These are phyloP conservation scores for Aureobasidium sp. DNA, from an alignment of 2,329 filamentous ascomycete genomes.

Conservation along the genomic window DNA sequence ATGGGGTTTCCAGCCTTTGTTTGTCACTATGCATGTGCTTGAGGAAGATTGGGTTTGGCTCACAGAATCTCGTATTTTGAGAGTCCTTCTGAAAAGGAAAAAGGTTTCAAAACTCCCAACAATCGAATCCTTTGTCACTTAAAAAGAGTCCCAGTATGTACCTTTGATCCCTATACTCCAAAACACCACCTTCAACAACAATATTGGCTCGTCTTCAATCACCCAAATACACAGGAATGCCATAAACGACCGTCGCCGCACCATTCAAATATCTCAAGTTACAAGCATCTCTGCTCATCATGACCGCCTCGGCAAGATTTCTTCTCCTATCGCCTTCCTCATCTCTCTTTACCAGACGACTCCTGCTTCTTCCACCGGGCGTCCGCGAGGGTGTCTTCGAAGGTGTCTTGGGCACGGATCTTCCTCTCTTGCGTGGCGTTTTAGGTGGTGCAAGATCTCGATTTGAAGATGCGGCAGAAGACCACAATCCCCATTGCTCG, in stretches of 20 bases:
- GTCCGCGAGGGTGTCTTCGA: slow-evolving; percentile 28
- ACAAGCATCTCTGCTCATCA: slow-evolving; percentile 67
- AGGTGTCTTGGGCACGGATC: slow-evolving; percentile 26
- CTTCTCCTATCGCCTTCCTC: slow-evolving; percentile 33
- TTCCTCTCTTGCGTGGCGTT: slow-evolving; percentile 25
- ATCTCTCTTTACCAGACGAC: slow-evolving; percentile 26
- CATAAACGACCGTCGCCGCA: slow-evolving; percentile 89
- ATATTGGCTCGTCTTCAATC: too few species aligned
- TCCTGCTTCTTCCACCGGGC: slow-evolving; percentile 23
- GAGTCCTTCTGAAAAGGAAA: too few species aligned
- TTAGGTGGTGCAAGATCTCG: slow-evolving; percentile 25
- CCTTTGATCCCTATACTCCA: too few species aligned
- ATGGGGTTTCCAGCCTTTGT: too few species aligned
- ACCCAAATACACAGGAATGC: slow-evolving; percentile 77
- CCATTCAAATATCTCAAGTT: slow-evolving; percentile 87
- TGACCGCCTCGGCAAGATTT: slow-evolving; percentile 72
- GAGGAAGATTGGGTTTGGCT: too few species aligned
- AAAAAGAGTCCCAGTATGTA: too few species aligned
- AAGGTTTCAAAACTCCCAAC: too few species aligned
- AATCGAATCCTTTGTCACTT: too few species aligned
- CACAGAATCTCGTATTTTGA: too few species aligned
- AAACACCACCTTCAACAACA: too few species aligned
- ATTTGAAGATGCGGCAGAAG: slow-evolving; percentile 23
- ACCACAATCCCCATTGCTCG: slow-evolving; percentile 75
- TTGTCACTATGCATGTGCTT: too few species aligned